Conservation (phyloP, 2,329 filamentous ascomycete genomes). For the Xylariaceae sp. region DNA sequence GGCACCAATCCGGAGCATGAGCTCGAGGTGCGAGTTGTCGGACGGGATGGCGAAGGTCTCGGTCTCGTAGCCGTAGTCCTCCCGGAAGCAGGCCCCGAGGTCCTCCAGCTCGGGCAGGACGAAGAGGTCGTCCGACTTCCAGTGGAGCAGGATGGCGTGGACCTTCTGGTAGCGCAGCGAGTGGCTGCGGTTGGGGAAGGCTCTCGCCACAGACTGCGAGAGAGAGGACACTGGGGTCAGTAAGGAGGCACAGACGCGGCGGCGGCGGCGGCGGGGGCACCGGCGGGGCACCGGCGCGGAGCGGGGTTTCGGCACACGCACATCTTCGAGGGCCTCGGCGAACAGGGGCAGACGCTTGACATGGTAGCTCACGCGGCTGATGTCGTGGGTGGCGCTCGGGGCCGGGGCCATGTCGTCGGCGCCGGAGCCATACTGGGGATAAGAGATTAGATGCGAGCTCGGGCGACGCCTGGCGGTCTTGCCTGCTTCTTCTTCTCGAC, state of each 20-base stretch:
- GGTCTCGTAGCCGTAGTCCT: constrained; percentile 49
- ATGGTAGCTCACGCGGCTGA: constrained; percentile 50
- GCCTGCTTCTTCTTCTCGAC: constrained; percentile 23
- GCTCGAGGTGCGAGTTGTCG: constrained; percentile 49
- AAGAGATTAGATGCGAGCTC: constrained; percentile 23
- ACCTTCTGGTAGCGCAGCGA: constrained; percentile 50
- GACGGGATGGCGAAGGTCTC: constrained; percentile 52
- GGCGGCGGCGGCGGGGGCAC: too few relatives aligned
- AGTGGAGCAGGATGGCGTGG: constrained; percentile 47
- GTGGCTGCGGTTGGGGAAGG: constrained; percentile 48
- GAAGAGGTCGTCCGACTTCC: constrained; percentile 51
- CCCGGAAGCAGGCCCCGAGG: constrained; percentile 44
- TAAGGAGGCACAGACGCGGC: too few relatives aligned
- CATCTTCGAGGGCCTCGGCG: constrained; percentile 46
- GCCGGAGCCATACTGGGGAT: constrained; percentile 37
- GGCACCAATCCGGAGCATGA: constrained; percentile 49
- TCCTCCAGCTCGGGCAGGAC: constrained; percentile 51
- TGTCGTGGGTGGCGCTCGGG: constrained; percentile 45
- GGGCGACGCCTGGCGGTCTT: constrained; percentile 12
- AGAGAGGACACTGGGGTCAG: neutral
- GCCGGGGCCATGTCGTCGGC: constrained; percentile 28
- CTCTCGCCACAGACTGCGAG: constrained; percentile 42
- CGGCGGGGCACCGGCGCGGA: too few relatives aligned
- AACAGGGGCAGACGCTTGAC: constrained; percentile 49
- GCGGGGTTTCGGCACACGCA: constrained; percentile 28